phyloP scores from a whole-genome alignment of 163 green algal genomes.

The Trebouxiophyceae sp. region DNA sequence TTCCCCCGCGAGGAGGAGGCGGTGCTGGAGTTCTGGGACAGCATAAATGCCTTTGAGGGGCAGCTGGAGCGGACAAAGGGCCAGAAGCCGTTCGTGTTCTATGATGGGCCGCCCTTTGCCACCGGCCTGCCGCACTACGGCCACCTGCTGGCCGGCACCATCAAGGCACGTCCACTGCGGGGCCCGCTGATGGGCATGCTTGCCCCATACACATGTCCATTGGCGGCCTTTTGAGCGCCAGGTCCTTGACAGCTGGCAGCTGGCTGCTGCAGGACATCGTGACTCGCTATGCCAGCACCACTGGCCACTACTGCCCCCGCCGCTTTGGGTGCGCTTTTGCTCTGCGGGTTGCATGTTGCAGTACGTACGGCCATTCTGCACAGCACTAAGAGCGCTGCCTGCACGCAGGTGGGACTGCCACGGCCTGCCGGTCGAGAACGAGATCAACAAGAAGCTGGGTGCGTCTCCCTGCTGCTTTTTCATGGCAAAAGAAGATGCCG shows the following conservation, averaged over 20 bases:
- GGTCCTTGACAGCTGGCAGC: too few species aligned
- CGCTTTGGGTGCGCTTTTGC: conserved; percentile 64
- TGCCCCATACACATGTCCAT: too few species aligned
- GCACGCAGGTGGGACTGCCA: conserved; percentile 99
- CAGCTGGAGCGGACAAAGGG: conserved; percentile 79
- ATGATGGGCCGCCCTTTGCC: conserved; percentile 89
- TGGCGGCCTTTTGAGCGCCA: too few species aligned
- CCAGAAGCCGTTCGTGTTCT: conserved; percentile 89
- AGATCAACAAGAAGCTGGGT: conserved; percentile 99
- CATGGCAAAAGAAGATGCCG: too few species aligned
- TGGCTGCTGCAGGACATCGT: conserved; percentile 97
- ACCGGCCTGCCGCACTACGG: conserved; percentile 98
- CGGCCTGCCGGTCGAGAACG: conserved; percentile 96
- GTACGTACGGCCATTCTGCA: background rate
- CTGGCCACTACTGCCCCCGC: conserved; percentile 82
- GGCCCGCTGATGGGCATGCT: too few species aligned
- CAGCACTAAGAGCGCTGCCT: too few species aligned
- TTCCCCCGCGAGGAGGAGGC: conserved; percentile 84
- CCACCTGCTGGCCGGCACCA: conserved; percentile 94
- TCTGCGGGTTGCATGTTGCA: background rate
- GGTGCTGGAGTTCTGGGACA: conserved; percentile 74
- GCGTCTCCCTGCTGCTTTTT: too few species aligned
- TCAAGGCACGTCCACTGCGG: conserved; percentile 95
- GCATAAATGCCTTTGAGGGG: conserved; percentile 82
- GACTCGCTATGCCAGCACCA: conserved; percentile 83